Evolutionary conservation across 2,329 filamentous ascomycete genomes (phyloP), one percentile per base, ranked within the genome.

Genomic region (Penicillium digitatum): DNA sequence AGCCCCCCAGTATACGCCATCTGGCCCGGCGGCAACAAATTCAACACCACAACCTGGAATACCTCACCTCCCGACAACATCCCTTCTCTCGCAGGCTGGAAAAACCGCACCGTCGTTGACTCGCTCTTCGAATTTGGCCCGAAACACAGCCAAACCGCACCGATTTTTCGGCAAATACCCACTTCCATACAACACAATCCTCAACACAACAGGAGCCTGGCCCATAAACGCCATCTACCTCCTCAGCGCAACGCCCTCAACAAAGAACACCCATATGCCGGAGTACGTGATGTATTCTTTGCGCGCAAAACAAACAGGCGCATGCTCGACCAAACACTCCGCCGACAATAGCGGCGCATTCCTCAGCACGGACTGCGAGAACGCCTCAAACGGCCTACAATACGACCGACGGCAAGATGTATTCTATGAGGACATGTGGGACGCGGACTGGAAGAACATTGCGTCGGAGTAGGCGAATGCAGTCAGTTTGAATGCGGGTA

Each of bases 221-320:
- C 74, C 76, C 11, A 66, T 77, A 2, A 78, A 84, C 48, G 76
- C 85, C 0, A 78, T 91, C 2, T 92, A 91, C 65, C 60, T 91
- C 0, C 77, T 94, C 1, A 83, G 79, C 1, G 84, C 86, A 16
- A 65, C 74, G 1, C 65, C 68, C 3, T 52, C 60, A 10, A 59
- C 32, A 70, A 7, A 67, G 20, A 1, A 44, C 37, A 42, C 26
- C 12, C 3, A 48, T 5, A 38, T 11, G 2, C 65, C 73, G 0
- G 77, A 82, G 29, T 91, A 87, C 65, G 83, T 85, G 0, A 72
- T 94, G 0, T 94, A 89, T 66, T 78, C 86, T 39, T 69, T 92
- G 14, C 81, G 82, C 22, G 87, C 84, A 0, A 85, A 84, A 60
- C 69, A 84, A 1, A 84, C 86, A 0, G 78, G 85, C 0, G 75